Percentiles rank a stretch among this genome's conserved stretches.
phyloP scores from a whole-genome alignment of 2,329 filamentous ascomycete species.

The Monosporascus sp. region DNA sequence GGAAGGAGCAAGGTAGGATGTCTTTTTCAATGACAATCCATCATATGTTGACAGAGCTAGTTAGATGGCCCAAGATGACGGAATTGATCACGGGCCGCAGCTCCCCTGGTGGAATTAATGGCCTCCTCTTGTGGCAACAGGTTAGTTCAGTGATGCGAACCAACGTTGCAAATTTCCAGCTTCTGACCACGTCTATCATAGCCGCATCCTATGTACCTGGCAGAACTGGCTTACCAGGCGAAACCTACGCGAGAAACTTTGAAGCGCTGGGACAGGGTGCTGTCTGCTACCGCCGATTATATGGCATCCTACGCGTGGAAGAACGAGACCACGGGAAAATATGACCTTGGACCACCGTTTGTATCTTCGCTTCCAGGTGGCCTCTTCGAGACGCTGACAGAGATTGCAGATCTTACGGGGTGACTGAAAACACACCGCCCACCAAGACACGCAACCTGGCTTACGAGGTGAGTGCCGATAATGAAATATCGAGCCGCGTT shows the following conservation, averaged over 20 bases:
- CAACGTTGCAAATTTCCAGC: not conserved
- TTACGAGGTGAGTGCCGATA: conserved; percentile 32
- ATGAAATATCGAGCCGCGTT: not conserved
- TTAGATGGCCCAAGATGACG: conserved; percentile 44
- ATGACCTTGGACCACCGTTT: conserved; percentile 41
- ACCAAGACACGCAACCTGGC: conserved; percentile 41
- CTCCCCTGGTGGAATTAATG: conserved; percentile 46
- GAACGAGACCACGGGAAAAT: conserved; percentile 22
- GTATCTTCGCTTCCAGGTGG: not conserved
- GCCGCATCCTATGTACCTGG: conserved; percentile 38
- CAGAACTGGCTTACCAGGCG: conserved; percentile 23
- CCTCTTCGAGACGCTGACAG: not conserved
- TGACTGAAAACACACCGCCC: conserved; percentile 45
- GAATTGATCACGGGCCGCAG: conserved; percentile 37
- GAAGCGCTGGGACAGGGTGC: conserved; percentile 19
- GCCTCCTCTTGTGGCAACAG: conserved; percentile 46
- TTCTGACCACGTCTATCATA: conserved; percentile 11
- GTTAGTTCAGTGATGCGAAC: conserved; percentile 1
- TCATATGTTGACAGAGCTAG: not conserved
- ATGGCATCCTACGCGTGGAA: conserved; percentile 29
- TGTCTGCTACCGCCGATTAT: conserved; percentile 25
- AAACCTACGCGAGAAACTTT: conserved; percentile 19
- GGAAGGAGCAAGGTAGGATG: conserved; percentile 22
- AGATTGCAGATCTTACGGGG: conserved; percentile 35
- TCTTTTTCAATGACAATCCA: not conserved